Base-by-base conservation (phyloP, 2,329 filamentous ascomycete species). In the Venturia nashicola region DNA sequence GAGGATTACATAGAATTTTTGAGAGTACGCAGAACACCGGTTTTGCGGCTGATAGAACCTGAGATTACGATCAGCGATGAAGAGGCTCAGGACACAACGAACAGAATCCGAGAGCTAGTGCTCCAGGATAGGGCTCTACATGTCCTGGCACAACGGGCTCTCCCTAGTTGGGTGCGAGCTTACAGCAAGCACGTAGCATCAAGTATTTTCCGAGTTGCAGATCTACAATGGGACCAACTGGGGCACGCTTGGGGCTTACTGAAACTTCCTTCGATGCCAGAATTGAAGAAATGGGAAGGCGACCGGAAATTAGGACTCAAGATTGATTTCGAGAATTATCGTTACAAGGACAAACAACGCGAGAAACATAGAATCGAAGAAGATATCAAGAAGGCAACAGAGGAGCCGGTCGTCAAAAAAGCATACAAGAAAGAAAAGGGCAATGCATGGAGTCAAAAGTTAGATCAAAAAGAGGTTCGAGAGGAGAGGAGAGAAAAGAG, bases 1-100 rank as follows among this genome's bases (percentile, higher is more conserved):
- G 90, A 94, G 74, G 91, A 95, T 70, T 97, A 97, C 71, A 82
- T 96, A 1, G 83, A 87, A 1, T 97, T 97, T 69, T 80, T 99
- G 3, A 86, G 89, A 60, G 86, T 96, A 20, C 86, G 92, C 23
- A 90, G 95, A 73, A 97, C 92, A 0, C 92, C 92, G 0, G 89
- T 96, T 40, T 75, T 79, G 0, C 83, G 80, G 0, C 80, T 94
- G 2, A 76, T 78, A 0, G 78, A 80, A 3, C 85, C 88, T 0
- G 71, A 73, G 20, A 76, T 92, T 39, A 70, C 72, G 0, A 75
- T 88, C n/a, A 80, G 82, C 0, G 81, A 85, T 1, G 78, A 79
- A 0, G 86, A 90, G n/a, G 88, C 86, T 0, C 73, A 77, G 0
- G 72, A 76, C 1, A 78, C 82, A 0, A 85, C 85, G 0, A 73